Conservation (phyloP, 495 filamentous ascomycete species). For the Podospora pseudoanserina region DNA sequence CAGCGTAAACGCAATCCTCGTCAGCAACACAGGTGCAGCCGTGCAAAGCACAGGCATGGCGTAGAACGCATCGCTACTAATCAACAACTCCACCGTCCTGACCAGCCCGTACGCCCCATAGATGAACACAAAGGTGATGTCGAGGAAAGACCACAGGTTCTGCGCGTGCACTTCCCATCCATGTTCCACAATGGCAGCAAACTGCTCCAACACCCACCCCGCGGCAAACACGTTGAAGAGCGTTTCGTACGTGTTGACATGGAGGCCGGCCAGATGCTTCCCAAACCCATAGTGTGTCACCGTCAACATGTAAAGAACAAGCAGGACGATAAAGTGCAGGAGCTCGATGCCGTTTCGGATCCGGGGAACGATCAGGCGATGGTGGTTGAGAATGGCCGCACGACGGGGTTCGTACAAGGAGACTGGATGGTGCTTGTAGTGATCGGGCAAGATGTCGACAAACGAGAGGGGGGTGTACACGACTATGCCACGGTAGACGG, state of each 20-base stretch:
- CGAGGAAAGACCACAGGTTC: constrained; percentile 67
- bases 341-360: constrained; percentile 58
- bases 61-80: constrained; percentile 38
- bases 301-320: constrained; percentile 53
- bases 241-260: constrained; percentile 40
- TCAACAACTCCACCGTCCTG: constrained; percentile 47
- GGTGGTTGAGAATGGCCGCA: constrained; percentile 59
- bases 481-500: constrained; percentile 55
- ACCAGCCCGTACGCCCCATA: constrained; percentile 53
- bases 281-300: constrained; percentile 48
- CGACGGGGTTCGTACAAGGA: constrained; percentile 58
- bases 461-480: constrained; percentile 60
- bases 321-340: constrained; percentile 55
- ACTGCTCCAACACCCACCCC: constrained; percentile 61
- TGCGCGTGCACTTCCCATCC: constrained; percentile 66
- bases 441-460: constrained; percentile 62
- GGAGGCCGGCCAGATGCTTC: constrained; percentile 40
- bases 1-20: constrained; percentile 61
- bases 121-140: constrained; percentile 56
- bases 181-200: constrained; percentile 62
- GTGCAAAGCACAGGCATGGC: constrained; percentile 59
- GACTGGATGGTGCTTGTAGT: constrained; percentile 62
- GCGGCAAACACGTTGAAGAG: constrained; percentile 54
- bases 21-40: constrained; percentile 58
- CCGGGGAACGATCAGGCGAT: constrained; percentile 60